A percentile compares a stretch with the other conserved stretches of the same genome.
Conservation (phyloP, 1,139 yeast genomes). For the Debaryomyces coudertii region DNA sequence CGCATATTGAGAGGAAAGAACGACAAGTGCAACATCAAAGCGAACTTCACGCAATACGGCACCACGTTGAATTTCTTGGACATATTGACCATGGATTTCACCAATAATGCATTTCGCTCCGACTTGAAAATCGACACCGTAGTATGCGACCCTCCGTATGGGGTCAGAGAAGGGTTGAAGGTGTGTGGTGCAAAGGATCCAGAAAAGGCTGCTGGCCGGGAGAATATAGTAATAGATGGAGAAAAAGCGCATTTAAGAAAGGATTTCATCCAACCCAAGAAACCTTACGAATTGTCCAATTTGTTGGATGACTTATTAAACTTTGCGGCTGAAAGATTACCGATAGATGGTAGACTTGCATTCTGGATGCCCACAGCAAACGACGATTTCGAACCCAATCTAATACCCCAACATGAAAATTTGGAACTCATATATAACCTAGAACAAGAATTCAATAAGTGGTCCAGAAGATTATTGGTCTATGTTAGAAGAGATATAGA, state of each 20-base stretch:
- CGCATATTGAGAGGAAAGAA: conserved; percentile 79
- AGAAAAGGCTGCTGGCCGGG: conserved; percentile 62
- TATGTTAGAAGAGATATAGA: conserved; percentile 67
- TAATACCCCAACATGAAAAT: conserved; percentile 77
- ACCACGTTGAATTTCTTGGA: conserved; percentile 66
- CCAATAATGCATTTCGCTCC: conserved; percentile 78
- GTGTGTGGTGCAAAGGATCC: conserved; percentile 84
- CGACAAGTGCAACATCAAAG: conserved; percentile 47
- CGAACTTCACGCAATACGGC: conserved; percentile 78
- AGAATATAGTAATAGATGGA: conserved; percentile 72
- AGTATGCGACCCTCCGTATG: conserved; percentile 97
- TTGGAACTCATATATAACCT: conserved; percentile 72
- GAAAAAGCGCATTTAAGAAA: conserved; percentile 73
- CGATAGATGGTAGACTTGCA: conserved; percentile 76
- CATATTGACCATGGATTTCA: conserved; percentile 89
- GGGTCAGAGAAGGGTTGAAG: conserved; percentile 92
- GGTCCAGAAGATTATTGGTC: conserved; percentile 86
- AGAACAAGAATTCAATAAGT: conserved; percentile 87
- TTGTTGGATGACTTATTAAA: conserved; percentile 74
- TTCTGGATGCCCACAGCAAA: conserved; percentile 99
- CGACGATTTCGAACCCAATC: conserved; percentile 74
- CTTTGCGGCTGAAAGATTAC: conserved; percentile 73
- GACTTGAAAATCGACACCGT: conserved; percentile 73
- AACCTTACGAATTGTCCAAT: conserved; percentile 79
- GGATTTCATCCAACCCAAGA: conserved; percentile 91